Conservation (phyloP, 306 rosid species). For the Canavalia gladiata region DNA sequence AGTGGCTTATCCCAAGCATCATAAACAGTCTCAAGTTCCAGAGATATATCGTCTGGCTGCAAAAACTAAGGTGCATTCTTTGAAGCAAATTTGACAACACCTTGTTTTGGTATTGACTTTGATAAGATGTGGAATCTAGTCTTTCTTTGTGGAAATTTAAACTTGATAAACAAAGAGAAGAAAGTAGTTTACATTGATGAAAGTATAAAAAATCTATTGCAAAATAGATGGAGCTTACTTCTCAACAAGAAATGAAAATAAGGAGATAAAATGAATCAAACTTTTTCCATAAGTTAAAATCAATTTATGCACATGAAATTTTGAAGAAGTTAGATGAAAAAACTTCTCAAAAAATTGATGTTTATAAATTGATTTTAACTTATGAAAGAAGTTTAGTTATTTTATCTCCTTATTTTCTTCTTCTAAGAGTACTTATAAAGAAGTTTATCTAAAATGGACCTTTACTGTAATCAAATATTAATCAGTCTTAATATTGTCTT, state of each 20-base stretch:
- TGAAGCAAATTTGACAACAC: background rate
- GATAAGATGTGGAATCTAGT: background rate
- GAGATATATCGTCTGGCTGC: slow-evolving; percentile 86
- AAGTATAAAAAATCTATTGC: background rate
- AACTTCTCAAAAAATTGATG: too few relatives aligned
- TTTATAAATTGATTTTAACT: too few relatives aligned
- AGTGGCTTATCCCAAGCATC: slow-evolving; percentile 92
- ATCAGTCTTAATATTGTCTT: slow-evolving; percentile 1
- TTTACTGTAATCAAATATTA: background rate
- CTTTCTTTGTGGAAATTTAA: background rate
- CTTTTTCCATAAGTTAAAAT: too few relatives aligned
- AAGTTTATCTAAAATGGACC: too few relatives aligned
- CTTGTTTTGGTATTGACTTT: slow-evolving; percentile 14
- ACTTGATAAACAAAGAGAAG: background rate
- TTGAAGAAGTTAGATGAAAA: too few relatives aligned
- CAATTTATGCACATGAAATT: too few relatives aligned
- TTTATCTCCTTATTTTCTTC: too few relatives aligned
- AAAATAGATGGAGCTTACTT: background rate
- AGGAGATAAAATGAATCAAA: too few relatives aligned
- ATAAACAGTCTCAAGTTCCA: slow-evolving; percentile 83
- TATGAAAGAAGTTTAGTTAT: too few relatives aligned
- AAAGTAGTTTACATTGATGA: slow-evolving; percentile 6
- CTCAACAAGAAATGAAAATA: background rate
- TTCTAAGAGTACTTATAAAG: too few relatives aligned
- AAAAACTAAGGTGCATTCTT: slow-evolving; percentile 74